Evolutionary conservation across 108 stramenopile genomes (phyloP).

Genomic region (Nitzschia putrida): DNA sequence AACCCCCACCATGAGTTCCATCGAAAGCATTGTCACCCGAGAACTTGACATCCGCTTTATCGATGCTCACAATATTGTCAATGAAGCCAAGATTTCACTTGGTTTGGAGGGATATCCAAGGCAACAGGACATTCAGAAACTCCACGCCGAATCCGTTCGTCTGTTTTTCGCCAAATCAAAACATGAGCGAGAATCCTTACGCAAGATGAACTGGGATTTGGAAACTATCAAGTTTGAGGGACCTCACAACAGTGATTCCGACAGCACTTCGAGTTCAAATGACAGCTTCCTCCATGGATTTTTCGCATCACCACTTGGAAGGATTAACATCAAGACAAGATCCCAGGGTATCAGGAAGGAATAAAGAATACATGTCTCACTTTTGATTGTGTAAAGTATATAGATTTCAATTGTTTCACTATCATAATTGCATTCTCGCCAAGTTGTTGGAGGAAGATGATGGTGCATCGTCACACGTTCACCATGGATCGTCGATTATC

Average conservation of each 20-base stretch:
- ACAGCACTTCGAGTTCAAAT: too few relatives aligned
- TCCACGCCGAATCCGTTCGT: neutral
- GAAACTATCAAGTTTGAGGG: neutral
- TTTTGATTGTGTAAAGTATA: too few relatives aligned
- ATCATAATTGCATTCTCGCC: too few relatives aligned
- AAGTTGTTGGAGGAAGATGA: too few relatives aligned
- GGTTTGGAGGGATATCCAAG: conserved; percentile 6
- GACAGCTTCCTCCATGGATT: too few relatives aligned
- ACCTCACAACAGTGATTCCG: too few relatives aligned
- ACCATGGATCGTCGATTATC: too few relatives aligned
- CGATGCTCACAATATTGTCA: conserved; percentile 1
- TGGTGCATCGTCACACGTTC: too few relatives aligned
- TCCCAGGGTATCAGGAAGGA: neutral
- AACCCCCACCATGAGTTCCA: neutral
- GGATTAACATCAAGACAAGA: neutral
- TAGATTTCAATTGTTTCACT: too few relatives aligned
- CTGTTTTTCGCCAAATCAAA: neutral
- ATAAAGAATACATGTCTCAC: neutral
- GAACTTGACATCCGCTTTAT: conserved; percentile 12
- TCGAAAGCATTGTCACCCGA: conserved; percentile 7
- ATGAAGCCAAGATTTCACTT: conserved; percentile 1
- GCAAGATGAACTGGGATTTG: neutral
- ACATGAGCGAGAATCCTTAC: neutral
- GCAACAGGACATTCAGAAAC: neutral
- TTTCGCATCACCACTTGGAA: neutral